A percentile compares a stretch with the other conserved stretches of the same genome.
Evolutionary conservation across 106 monocot species (phyloP).

Genomic region (Dendrobium chrysotoxum): DNA sequence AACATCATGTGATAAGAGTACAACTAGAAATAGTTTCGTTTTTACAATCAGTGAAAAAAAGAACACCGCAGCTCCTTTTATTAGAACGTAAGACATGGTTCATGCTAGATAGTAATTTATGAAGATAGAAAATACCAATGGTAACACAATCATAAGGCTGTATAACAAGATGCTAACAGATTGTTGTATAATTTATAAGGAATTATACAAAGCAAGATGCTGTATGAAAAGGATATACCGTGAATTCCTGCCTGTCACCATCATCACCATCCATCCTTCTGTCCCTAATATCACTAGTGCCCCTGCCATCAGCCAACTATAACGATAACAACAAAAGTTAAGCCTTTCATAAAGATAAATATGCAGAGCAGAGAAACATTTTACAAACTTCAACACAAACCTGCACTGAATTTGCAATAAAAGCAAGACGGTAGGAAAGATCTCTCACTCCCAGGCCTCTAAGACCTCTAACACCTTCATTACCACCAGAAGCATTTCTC

Average conservation of each 20-base stretch:
- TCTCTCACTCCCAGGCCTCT: constrained; percentile 82
- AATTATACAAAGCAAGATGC: neutral
- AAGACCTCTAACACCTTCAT: constrained; percentile 85
- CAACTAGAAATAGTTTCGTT: no score
- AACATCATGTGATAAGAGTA: no score
- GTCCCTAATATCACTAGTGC: constrained; percentile 53
- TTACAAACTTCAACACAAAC: constrained; percentile 21
- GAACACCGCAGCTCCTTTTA: no score
- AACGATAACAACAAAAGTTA: constrained; percentile 7
- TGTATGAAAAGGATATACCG: constrained; percentile 24
- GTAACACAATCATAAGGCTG: neutral
- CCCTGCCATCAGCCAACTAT: constrained; percentile 77
- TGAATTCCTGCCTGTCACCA: constrained; percentile 66
- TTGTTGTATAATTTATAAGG: neutral
- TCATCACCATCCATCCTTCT: constrained; percentile 80
- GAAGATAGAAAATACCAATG: no score
- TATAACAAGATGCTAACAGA: neutral
- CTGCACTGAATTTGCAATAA: constrained; percentile 96
- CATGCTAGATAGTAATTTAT: no score
- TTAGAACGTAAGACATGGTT: no score
- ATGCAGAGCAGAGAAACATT: neutral
- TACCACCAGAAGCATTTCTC: constrained; percentile 55
- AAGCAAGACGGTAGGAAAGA: constrained; percentile 89
- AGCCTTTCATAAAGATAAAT: constrained; percentile 2
- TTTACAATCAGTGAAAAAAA: no score